A percentile compares a stretch with the other conserved stretches of the same genome.
Conservation (phyloP, 2,329 filamentous ascomycete genomes). For the Sclerotinia minor region DNA sequence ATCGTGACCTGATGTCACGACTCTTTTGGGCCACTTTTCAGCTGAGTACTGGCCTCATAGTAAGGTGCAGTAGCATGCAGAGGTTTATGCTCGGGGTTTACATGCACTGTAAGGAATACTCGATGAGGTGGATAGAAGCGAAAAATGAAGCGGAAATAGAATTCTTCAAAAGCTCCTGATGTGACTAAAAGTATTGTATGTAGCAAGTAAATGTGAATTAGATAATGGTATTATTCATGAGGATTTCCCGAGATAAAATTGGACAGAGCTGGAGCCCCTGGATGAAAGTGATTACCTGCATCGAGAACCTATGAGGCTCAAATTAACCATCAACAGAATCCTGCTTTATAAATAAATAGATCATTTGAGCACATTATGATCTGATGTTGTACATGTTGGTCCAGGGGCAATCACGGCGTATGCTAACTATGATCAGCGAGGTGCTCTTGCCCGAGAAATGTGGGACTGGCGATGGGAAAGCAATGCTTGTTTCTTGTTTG, state of each 20-base stretch:
- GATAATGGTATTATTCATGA: background rate
- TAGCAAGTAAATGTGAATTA: background rate
- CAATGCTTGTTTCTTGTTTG: background rate
- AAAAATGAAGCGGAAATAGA: background rate
- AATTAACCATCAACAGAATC: background rate
- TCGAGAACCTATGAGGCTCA: background rate
- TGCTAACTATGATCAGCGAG: constrained; percentile 9
- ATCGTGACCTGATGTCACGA: constrained; percentile 12
- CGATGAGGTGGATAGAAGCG: background rate
- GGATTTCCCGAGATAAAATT: background rate
- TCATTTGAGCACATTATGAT: background rate
- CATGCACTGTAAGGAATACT: background rate
- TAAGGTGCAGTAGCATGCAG: background rate
- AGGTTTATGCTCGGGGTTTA: constrained; percentile 10
- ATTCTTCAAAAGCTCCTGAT: background rate
- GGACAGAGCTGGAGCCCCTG: background rate
- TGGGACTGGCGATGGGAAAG: constrained; percentile 10
- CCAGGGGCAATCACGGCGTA: background rate
- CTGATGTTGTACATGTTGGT: constrained; percentile 3
- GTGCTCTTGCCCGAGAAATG: background rate
- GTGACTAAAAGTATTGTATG: background rate
- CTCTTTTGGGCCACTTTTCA: constrained; percentile 9
- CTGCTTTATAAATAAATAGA: background rate
- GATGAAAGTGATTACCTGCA: background rate
- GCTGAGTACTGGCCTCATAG: constrained; percentile 7